phyloP scores from a whole-genome alignment of 192 early-diverging fungal genomes.

The Phycomyces blakesleeanus region DNA sequence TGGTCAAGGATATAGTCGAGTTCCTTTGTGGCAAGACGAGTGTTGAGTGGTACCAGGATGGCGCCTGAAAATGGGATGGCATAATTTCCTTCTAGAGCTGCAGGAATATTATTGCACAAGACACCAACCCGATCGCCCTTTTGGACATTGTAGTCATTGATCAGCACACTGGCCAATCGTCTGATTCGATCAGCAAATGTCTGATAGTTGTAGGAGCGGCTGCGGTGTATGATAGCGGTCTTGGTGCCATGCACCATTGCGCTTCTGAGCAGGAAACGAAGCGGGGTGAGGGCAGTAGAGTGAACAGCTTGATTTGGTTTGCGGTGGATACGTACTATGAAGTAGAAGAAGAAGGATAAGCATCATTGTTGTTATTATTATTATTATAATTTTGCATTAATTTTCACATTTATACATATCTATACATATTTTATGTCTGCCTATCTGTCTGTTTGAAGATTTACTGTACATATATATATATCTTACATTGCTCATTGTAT shows the following conservation, averaged over 20 bases:
- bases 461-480: no score
- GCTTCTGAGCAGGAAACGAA: constrained; percentile 49
- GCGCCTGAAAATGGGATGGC: constrained; percentile 54
- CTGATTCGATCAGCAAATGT: constrained; percentile 43
- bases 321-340: constrained; percentile 19
- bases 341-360: no score
- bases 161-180: constrained; percentile 41
- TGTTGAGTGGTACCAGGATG: constrained; percentile 56
- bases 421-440: no score
- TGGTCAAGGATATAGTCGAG: constrained; percentile 55
- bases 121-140: constrained; percentile 51
- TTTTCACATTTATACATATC: no score
- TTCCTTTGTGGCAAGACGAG: constrained; percentile 46
- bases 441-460: no score
- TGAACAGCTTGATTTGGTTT: constrained; percentile 9
- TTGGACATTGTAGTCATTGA: constrained; percentile 26
- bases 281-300: constrained; percentile 45
- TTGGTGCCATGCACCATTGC: constrained; percentile 30
- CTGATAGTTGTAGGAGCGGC: constrained; percentile 38
- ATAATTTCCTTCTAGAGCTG: constrained; percentile 58
- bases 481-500: background rate
- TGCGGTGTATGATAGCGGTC: constrained; percentile 43
- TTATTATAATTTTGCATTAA: no score
- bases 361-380: no score
- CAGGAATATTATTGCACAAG: constrained; percentile 52